phyloP scores from a whole-genome alignment of 2,329 filamentous ascomycete species.

The Paracoccidioides lutzii region DNA sequence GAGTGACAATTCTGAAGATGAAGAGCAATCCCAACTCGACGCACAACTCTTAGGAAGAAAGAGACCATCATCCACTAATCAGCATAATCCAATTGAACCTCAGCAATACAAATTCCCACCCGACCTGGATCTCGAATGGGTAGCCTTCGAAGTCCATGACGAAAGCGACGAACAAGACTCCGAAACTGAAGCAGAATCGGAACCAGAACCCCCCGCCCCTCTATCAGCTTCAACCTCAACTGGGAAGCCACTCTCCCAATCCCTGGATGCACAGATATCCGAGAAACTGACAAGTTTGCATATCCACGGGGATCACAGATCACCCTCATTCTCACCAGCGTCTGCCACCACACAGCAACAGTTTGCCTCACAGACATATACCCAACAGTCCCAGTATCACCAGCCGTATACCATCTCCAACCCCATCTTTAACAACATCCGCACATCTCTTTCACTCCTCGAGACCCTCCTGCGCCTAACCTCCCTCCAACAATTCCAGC shows the following conservation, averaged over 20 bases:
- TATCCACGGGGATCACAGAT: conserved; percentile 17
- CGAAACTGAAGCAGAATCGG: conserved; percentile 31
- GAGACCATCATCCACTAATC: conserved; percentile 9
- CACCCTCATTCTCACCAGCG: conserved; percentile 17
- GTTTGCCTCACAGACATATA: conserved; percentile 31
- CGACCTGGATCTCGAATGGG: conserved; percentile 78
- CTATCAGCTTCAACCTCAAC: conserved; percentile 7
- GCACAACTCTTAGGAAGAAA: conserved; percentile 22
- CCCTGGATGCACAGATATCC: conserved; percentile 30
- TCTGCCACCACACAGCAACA: conserved; percentile 28
- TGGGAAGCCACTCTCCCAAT: conserved; percentile 14
- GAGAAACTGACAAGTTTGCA: conserved; percentile 37
- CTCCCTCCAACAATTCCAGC: conserved; percentile 82
- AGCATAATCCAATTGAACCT: conserved; percentile 12
- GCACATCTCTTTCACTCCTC: conserved; percentile 63
- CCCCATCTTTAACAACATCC: conserved; percentile 41
- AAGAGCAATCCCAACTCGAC: conserved; percentile 29
- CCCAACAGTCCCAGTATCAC: conserved; percentile 7
- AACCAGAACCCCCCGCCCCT: conserved; percentile 14
- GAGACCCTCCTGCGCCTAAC: conserved; percentile 80
- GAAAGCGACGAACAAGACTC: conserved; percentile 48
- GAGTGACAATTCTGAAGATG: conserved; percentile 19
- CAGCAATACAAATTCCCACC: conserved; percentile 51
- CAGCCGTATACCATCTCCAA: conserved; percentile 29
- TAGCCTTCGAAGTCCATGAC: conserved; percentile 74